Conservation (phyloP, 345 rosid genomes). For the Eutrema heterophyllum region DNA sequence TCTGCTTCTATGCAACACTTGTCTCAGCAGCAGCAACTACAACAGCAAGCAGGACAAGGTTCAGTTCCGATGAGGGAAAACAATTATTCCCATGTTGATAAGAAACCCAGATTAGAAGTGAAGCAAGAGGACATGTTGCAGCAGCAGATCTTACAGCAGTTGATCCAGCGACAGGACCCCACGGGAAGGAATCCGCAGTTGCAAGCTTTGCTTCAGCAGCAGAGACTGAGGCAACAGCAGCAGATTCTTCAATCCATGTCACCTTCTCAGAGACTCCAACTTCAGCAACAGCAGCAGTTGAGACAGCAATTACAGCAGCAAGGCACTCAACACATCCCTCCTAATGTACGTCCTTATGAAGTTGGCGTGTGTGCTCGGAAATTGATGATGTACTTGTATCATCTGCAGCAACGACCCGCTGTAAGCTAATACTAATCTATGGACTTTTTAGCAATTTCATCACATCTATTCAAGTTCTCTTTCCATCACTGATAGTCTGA, state of each 20-base stretch:
- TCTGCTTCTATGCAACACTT: constrained; percentile 23
- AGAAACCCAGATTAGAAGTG: constrained; percentile 79
- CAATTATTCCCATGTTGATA: constrained; percentile 35
- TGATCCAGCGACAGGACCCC: constrained; percentile 72
- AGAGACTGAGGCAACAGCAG: constrained; percentile 53
- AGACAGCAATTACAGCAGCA: constrained; percentile 78
- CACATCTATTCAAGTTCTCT: not conserved
- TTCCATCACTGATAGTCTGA: not conserved
- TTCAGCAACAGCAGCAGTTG: constrained; percentile 58
- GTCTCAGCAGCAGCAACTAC: constrained; percentile 15
- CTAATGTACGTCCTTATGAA: constrained; percentile 64
- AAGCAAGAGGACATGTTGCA: constrained; percentile 82
- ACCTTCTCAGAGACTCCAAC: constrained; percentile 73
- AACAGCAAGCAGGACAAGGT: constrained; percentile 19
- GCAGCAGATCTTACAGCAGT: constrained; percentile 73
- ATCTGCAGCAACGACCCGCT: constrained; percentile 74
- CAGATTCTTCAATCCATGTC: constrained; percentile 77
- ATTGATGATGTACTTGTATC: constrained; percentile 91
- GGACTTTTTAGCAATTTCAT: not conserved
- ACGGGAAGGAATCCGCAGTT: constrained; percentile 61
- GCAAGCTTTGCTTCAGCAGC: constrained; percentile 69
- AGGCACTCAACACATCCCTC: constrained; percentile 53
- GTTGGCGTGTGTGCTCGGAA: constrained; percentile 88
- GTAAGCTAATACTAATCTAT: constrained; percentile 41
- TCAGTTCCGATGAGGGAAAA: constrained; percentile 23